A percentile compares a stretch with the other conserved stretches of the same genome.
These are phyloP conservation scores for Emericellopsis cladophorae DNA, from an alignment of 2,329 filamentous ascomycete genomes.

Conservation along the genomic window DNA sequence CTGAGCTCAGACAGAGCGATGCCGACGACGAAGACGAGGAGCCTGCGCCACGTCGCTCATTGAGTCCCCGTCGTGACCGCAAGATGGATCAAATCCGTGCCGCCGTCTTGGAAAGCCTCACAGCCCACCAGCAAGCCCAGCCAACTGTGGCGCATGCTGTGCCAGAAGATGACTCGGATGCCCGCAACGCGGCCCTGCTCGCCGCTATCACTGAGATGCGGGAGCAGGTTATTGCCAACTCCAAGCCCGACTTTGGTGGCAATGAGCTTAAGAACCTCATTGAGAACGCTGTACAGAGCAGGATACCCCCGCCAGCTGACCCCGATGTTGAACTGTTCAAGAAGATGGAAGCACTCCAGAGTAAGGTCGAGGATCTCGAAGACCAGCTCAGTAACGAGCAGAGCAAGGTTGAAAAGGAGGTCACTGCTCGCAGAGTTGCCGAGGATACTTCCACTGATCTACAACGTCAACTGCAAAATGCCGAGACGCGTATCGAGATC, in stretches of 20 bases:
- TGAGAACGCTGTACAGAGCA: constrained; percentile 47
- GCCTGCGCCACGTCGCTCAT: constrained; percentile 48
- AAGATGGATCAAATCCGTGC: constrained; percentile 71
- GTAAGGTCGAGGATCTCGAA: constrained; percentile 47
- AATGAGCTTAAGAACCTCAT: constrained; percentile 50
- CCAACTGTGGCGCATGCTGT: constrained; percentile 15
- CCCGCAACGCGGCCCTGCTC: constrained; percentile 36
- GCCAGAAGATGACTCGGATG: constrained; percentile 12
- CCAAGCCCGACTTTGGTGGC: constrained; percentile 10
- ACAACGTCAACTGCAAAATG: constrained; percentile 39
- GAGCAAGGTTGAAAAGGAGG: constrained; percentile 33
- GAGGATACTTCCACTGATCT: constrained; percentile 42
- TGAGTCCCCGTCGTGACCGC: constrained; percentile 68
- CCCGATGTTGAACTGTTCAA: constrained; percentile 37
- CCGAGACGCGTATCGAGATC: constrained; percentile 45
- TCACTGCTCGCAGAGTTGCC: constrained; percentile 32
- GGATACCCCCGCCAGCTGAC: constrained; percentile 37
- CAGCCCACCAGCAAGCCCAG: constrained; percentile 34
- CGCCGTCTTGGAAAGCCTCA: constrained; percentile 62
- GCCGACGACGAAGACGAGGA: constrained; percentile 90
- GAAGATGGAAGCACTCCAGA: constrained; percentile 46
- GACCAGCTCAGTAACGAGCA: constrained; percentile 37
- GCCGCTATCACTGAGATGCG: constrained; percentile 56
- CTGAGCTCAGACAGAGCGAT: constrained; percentile 68
- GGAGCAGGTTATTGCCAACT: constrained; percentile 24